A percentile compares a stretch with the other conserved stretches of the same genome.
Evolutionary conservation across 495 filamentous ascomycete species (phyloP).

Genomic region (Clavariopsis aquatica): DNA sequence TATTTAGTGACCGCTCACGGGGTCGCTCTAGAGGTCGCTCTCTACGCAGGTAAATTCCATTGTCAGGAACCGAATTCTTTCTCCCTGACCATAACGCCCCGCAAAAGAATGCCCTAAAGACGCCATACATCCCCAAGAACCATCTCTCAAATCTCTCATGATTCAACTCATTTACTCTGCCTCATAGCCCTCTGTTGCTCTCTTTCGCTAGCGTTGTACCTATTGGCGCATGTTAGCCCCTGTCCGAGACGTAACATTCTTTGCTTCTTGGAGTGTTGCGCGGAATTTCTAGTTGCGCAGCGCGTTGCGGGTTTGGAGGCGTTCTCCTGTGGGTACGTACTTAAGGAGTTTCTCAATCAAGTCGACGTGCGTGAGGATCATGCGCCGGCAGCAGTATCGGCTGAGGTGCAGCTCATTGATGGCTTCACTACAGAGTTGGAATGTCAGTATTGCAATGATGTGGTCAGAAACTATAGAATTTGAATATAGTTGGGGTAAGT

Average conservation of each 20-base stretch:
- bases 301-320: background rate
- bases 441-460: conserved; percentile 6
- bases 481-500: too few species aligned
- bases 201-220: conserved; percentile 28
- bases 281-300: too few species aligned
- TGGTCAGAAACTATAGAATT: too few species aligned
- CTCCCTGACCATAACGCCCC: conserved; percentile 4
- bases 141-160: background rate
- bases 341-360: conserved; percentile 97
- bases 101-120: background rate
- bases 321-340: conserved; percentile 52
- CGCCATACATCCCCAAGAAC: background rate
- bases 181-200: conserved; percentile 17
- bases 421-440: conserved; percentile 63
- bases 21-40: too few species aligned
- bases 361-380: conserved; percentile 99
- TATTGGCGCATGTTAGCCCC: conserved; percentile 14
- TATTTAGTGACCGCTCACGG: too few species aligned
- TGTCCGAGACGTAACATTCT: background rate
- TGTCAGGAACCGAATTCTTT: too few species aligned
- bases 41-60: too few species aligned
- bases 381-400: conserved; percentile 95
- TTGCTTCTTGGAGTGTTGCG: too few species aligned
- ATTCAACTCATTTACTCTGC: background rate
- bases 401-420: conserved; percentile 92